A percentile compares a stretch with the other conserved stretches of the same genome.
These are phyloP conservation scores for Ustilago sp. DNA, from an alignment of 1,284 basidiomycete genomes.

Conservation along the genomic window DNA sequence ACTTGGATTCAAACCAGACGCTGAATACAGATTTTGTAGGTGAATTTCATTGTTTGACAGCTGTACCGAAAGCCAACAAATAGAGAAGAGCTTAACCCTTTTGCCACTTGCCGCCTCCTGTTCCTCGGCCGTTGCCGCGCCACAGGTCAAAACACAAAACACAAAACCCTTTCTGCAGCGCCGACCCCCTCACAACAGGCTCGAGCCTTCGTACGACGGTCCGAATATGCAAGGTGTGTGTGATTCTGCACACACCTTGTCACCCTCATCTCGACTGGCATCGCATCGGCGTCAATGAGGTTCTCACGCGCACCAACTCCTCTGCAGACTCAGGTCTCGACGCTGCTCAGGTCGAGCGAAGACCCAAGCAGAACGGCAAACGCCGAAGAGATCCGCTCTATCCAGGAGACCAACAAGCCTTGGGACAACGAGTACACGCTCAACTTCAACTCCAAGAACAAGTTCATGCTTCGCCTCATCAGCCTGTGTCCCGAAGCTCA, in stretches of 20 bases:
- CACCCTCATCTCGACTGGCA: slow-evolving; percentile 74
- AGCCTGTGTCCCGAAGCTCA: slow-evolving; percentile 9
- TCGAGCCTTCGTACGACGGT: slow-evolving; percentile 2
- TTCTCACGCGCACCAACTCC: slow-evolving; percentile 73
- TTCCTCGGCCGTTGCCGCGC: neutral
- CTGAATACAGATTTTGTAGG: neutral
- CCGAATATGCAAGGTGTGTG: neutral
- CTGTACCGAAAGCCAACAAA: neutral
- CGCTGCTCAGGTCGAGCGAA: slow-evolving; percentile 72
- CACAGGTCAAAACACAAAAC: neutral
- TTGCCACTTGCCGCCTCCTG: neutral
- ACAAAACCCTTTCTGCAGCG: neutral
- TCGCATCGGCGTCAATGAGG: slow-evolving; percentile 72
- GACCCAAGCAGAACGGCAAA: slow-evolving; percentile 72
- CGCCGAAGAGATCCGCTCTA: slow-evolving; percentile 73
- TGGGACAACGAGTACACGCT: slow-evolving; percentile 70
- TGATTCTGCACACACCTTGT: neutral
- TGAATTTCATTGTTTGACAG: slow-evolving; percentile 5
- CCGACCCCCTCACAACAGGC: neutral
- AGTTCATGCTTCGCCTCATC: slow-evolving; percentile 75
- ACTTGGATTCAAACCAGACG: neutral
- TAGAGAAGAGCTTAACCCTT: neutral
- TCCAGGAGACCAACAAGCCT: slow-evolving; percentile 61
- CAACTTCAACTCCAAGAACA: slow-evolving; percentile 77
- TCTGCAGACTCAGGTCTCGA: slow-evolving; percentile 73